Percentiles rank a stretch among this genome's conserved stretches.
phyloP scores from a whole-genome alignment of 441 rosid genomes.

The Eruca vesicaria region DNA sequence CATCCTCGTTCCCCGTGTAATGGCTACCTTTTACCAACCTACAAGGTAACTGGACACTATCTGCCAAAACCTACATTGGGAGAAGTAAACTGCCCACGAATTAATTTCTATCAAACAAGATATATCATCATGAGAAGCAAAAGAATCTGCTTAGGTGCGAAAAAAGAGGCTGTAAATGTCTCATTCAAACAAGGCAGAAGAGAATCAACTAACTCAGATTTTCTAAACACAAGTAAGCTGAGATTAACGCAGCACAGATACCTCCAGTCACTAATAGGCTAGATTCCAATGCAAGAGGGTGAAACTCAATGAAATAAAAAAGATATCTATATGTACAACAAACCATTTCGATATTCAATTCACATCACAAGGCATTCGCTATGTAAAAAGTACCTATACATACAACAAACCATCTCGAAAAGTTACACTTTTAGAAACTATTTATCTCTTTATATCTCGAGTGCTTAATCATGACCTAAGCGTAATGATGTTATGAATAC shows the following conservation, averaged over 20 bases:
- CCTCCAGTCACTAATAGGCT: neutral
- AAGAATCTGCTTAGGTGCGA: neutral
- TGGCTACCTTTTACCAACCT: conserved; percentile 97
- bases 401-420: no score
- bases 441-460: no score
- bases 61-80: conserved; percentile 84
- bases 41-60: conserved; percentile 76
- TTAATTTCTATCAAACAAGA: conserved; percentile 15
- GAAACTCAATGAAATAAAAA: neutral
- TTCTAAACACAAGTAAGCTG: neutral
- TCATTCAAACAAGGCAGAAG: conserved; percentile 15
- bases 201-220: neutral
- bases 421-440: no score
- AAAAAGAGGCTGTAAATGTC: neutral
- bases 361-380: conserved; percentile 10
- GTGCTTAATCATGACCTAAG: no score
- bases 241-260: neutral
- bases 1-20: conserved; percentile 97
- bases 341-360: neutral
- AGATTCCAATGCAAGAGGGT: neutral
- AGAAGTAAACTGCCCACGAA: conserved; percentile 32
- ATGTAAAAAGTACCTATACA: no score
- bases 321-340: neutral
- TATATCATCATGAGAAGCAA: conserved; percentile 3
- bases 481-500: no score